phyloP scores from a whole-genome alignment of 805 yeast species.

The Pachysolen tannophilus region DNA sequence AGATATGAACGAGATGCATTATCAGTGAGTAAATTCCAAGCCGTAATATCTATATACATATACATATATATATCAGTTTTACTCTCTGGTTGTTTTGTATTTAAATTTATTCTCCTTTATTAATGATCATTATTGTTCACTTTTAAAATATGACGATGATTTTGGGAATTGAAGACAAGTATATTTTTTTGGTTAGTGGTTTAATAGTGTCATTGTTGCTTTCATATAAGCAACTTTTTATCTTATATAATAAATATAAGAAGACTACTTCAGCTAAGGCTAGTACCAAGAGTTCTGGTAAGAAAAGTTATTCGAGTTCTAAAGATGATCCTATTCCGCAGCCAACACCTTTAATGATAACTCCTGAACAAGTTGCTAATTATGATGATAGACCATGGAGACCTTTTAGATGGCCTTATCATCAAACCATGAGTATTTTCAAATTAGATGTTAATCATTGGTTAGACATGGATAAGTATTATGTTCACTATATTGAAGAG shows the following conservation, averaged over 20 bases:
- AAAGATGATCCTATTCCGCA: conserved; percentile 27
- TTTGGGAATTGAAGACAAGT: background rate
- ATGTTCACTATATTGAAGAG: conserved; percentile 57
- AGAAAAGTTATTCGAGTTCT: conserved; percentile 4
- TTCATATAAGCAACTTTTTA: conserved; percentile 4
- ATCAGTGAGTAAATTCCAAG: background rate
- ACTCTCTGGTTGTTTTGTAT: too few species aligned
- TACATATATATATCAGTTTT: background rate
- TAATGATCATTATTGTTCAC: background rate
- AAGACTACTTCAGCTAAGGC: background rate
- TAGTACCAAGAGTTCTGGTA: too few species aligned
- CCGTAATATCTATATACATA: background rate
- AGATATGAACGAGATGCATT: conserved; percentile 6
- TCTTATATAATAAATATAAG: background rate
- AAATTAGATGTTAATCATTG: conserved; percentile 68
- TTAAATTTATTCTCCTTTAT: background rate
- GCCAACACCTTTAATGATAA: conserved; percentile 53
- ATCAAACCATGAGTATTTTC: conserved; percentile 71
- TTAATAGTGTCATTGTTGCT: conserved; percentile 1
- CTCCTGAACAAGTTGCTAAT: conserved; percentile 56
- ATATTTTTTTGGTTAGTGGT: background rate
- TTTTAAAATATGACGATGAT: background rate
- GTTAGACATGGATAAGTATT: conserved; percentile 75
- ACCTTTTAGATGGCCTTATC: conserved; percentile 75
- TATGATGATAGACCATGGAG: conserved; percentile 78